Percentiles rank a stretch among this genome's conserved stretches.
These are phyloP conservation scores for Lentinula sp. DNA, from an alignment of 768 basidiomycete species.

Conservation along the genomic window DNA sequence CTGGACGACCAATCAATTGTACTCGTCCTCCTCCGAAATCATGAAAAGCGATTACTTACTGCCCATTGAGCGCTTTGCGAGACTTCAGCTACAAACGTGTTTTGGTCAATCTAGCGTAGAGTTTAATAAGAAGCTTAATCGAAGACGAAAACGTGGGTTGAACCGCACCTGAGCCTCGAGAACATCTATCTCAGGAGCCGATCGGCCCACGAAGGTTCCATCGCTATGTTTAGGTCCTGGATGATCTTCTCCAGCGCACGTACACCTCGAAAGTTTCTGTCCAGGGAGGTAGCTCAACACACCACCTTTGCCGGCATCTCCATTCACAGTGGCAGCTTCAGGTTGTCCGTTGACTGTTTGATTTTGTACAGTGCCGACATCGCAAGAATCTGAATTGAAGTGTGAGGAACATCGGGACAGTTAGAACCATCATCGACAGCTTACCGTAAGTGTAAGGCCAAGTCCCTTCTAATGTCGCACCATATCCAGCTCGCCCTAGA, in stretches of 20 bases:
- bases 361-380: constrained; percentile 53
- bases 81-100: constrained; percentile 19
- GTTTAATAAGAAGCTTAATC: constrained; percentile 1
- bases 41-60: constrained; percentile 14
- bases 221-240: constrained; percentile 44
- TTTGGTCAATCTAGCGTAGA: not conserved
- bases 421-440: not conserved
- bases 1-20: constrained; percentile 10
- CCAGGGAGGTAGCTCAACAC: constrained; percentile 45
- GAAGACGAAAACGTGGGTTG: not conserved
- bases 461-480: constrained; percentile 47
- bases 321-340: constrained; percentile 25
- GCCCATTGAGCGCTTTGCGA: constrained; percentile 51
- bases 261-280: constrained; percentile 52
- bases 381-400: constrained; percentile 30
- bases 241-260: constrained; percentile 50
- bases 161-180: constrained; percentile 45
- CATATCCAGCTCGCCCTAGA: constrained; percentile 42
- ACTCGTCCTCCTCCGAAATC: not conserved
- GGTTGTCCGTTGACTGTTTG: constrained; percentile 44
- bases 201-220: constrained; percentile 44
- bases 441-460: constrained; percentile 36
- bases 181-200: constrained; percentile 57
- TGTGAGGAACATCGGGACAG: not conserved
- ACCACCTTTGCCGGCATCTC: constrained; percentile 22